Evolutionary conservation across 805 yeast genomes (phyloP), one percentile per base, ranked within the genome.

Genomic region (Zygosaccharomyces siamensis): DNA sequence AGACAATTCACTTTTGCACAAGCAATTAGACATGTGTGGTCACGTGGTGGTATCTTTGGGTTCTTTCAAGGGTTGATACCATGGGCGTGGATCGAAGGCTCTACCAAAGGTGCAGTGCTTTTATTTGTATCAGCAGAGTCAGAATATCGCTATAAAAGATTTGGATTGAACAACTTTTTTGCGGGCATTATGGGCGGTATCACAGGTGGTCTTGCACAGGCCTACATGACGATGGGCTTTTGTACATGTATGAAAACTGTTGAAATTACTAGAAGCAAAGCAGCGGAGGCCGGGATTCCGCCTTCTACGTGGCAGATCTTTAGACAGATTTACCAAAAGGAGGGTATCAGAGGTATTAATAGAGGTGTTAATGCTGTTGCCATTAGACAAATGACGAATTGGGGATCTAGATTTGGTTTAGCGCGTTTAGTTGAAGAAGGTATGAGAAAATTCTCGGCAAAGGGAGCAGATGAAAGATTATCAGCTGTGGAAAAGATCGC

Each of bases 1-100:
- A 78, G 99, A 66, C 72, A 76, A 27, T 74, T 92, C 52, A 66
- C 81, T 2, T 72, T 93, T 53, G 57, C 79, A 8, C 81, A 81
- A 57, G 87, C 96, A 24, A 76, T 83, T 45, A 76, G 76, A 50
- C 75, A 81, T 36, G 90, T 93, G 53, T 89, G 95, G 93, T 77
- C 93, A 12, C 81, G 99, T 62, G 99, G 99, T 56, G 99, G 99
- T 46, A 61, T 84, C 14, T 65, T 79, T 26, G 99, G 98, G 0
- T 93, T 90, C 72, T 93, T 90, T 72, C 99, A 93, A 70, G 99
- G 99, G 28, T 76, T 93, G 65, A 90, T 92, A 56, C 99, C 99
- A 41, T 93, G 99, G 99, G 99, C 98, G 5, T 90, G 98, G 97
- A 86, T 93, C 59, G 99, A 92, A 71, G 99, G 97, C 7, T 86